Base-by-base conservation (phyloP, 1,139 yeast species). In the Suhomyces taliae region DNA sequence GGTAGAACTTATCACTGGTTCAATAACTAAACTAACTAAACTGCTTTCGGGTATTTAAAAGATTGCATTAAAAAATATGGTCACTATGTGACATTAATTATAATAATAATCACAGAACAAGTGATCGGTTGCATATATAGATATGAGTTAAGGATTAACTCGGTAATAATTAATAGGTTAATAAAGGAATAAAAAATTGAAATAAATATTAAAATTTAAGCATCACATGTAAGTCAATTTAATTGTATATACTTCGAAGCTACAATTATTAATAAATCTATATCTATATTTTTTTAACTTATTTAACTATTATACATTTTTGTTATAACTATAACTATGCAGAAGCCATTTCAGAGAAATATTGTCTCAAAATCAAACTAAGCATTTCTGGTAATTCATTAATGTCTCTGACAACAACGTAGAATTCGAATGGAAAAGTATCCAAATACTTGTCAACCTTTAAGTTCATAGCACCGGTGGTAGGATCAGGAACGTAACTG, bases 361-460 rank as follows among this genome's bases (percentile, higher is more conserved):
- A 95, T 65, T 95, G 99, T 60, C 98, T 83, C 54, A 95, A 75
- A 52, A 95, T 91, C 58, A 87, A 75, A 3, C 97, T 83, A 53
- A 95, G 77, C 85, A 95, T 90, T 59, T 87, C 90, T 19, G 99
- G 99, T 44, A 95, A 77, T 67, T 93, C 98, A 40, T 79, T 78
- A 53, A 95, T 88, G 61, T 93, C 85, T 59, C 89, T 84, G 35
- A 95, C 97, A 57, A 95, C 93, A 50, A 93, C 97, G 60, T 91
- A 95, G 65, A 87, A 93, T 62, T 95, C 98, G 68, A 95, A 95
- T 57, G 99, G 98, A 82, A 95, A 95, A 27, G 88, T 81, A 57
- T 93, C 97, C 68, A 95, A 77, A 59, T 95, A 95, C 58, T 85
- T 87, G 51, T 83, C 86, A 51, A 95, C 95, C 63, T 86, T 80